Percentiles rank a stretch among this genome's conserved stretches.
phyloP scores from a whole-genome alignment of 768 basidiomycete species.

The Sistotremastrum suecicum region DNA sequence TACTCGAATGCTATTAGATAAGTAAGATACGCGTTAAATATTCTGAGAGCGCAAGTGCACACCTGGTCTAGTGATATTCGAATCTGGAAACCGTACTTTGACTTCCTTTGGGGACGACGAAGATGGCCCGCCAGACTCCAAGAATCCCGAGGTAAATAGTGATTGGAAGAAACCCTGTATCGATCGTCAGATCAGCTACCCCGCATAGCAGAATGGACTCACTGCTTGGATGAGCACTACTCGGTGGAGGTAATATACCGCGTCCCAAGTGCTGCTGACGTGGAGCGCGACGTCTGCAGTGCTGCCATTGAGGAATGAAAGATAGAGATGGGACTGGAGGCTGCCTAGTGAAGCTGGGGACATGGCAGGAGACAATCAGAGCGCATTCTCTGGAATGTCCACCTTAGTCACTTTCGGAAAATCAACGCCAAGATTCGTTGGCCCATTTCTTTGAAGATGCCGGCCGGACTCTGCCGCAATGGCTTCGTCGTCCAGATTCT shows the following conservation, averaged over 20 bases:
- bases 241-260: conserved; percentile 67
- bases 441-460: no score
- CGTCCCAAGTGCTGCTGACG: conserved; percentile 53
- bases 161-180: conserved; percentile 74
- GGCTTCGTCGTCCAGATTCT: conserved; percentile 6
- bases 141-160: conserved; percentile 71
- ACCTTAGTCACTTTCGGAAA: no score
- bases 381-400: no score
- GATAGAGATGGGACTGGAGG: conserved; percentile 66
- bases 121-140: conserved; percentile 33
- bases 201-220: conserved; percentile 14
- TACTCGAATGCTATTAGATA: conserved; percentile 70
- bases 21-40: conserved; percentile 8
- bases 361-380: no score
- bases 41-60: conserved; percentile 9
- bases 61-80: conserved; percentile 82
- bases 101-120: conserved; percentile 36
- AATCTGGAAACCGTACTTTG: conserved; percentile 64
- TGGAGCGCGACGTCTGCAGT: conserved; percentile 70
- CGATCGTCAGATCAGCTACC: conserved; percentile 3
- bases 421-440: no score
- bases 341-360: conserved; percentile 28
- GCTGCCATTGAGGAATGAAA: conserved; percentile 51
- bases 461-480: no score
- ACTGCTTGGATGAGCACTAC: conserved; percentile 85